Base-by-base conservation (phyloP, 192 early-diverging fungal species). In the Podila verticillata region DNA sequence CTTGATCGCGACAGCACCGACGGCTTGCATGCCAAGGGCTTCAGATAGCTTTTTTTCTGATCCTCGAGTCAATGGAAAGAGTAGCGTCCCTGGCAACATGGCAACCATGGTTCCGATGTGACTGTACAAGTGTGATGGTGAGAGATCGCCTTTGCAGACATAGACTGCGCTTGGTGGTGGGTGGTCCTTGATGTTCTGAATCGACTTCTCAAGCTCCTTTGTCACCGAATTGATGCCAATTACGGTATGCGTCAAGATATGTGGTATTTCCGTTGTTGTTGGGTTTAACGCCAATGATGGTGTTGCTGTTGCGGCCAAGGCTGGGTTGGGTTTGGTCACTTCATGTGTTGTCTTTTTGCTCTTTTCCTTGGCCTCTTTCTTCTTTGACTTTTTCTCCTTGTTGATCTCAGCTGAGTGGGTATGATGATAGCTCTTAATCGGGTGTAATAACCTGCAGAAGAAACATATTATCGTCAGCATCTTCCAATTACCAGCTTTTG, bases 181-280 rank as follows among this genome's bases (percentile, higher is more conserved):
- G 30, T 68, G 24, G 3, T 54, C 17, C 2, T 30, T 24, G 6
- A 68, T 26, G 32, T 80, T 28, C n/a, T 72, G 65, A 26, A 80
- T 72, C 19, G 77, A 80, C 29, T 70, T 30, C 36, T 80, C 77
- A 24, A 80, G 19, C 13, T 59, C 44, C 32, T 70, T 80, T 35
- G 77, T 80, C 7, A 80, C 62, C 2, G 77, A 57, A 15, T 80
- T 80, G 66, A 80, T 80, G 8, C 77, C 77, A 17, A 80, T 68
- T 2, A 58, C 57, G 7, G 48, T 39, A 0, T 58, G 65, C 20
- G 48, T 17, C 39, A 68, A 24, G 12, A 80, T 72, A 8, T 22
- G 34, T 17, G 77, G 70, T 30, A 58, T 29, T 57, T 56, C 32
- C 48, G 48, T 5, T 66, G 39, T 30, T 12, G 2, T 49, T 75